Percentiles rank a stretch among this genome's conserved stretches.
Evolutionary conservation across 176 grass and related monocot genomes (phyloP).

Genomic region (Echinochloa phyllopogon): DNA sequence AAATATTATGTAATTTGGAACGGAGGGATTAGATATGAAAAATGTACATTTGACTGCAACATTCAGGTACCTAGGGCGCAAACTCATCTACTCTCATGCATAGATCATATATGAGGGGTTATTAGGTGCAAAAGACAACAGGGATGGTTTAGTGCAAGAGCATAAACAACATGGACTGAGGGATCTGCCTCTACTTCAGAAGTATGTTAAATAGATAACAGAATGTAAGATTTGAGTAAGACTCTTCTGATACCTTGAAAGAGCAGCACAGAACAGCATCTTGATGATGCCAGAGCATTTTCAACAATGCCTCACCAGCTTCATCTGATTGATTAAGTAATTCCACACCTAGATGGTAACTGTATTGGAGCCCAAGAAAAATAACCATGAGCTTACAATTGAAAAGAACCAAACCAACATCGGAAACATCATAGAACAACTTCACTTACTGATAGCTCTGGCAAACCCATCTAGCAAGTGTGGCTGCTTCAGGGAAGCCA

Average conservation of each 20-base stretch:
- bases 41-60: background rate
- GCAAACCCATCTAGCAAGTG: constrained; percentile 83
- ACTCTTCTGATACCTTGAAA: constrained; percentile 66
- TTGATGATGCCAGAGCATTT: constrained; percentile 92
- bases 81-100: background rate
- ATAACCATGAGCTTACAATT: constrained; percentile 23
- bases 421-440: background rate
- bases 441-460: constrained; percentile 85
- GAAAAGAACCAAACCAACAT: constrained; percentile 29
- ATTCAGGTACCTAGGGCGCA: background rate
- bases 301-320: constrained; percentile 72
- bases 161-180: background rate
- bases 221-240: background rate
- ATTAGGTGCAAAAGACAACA: background rate
- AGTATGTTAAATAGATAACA: background rate
- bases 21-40: background rate
- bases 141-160: background rate
- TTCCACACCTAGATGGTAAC: constrained; percentile 81
- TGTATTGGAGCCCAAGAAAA: constrained; percentile 25
- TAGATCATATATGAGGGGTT: background rate
- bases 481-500: constrained; percentile 77
- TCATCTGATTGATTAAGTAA: constrained; percentile 68
- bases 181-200: background rate
- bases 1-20: no score
- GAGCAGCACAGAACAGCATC: constrained; percentile 95